Percentiles rank a stretch among this genome's conserved stretches.
Conservation (phyloP, 139 green algal species). For the Closterium sp. region DNA sequence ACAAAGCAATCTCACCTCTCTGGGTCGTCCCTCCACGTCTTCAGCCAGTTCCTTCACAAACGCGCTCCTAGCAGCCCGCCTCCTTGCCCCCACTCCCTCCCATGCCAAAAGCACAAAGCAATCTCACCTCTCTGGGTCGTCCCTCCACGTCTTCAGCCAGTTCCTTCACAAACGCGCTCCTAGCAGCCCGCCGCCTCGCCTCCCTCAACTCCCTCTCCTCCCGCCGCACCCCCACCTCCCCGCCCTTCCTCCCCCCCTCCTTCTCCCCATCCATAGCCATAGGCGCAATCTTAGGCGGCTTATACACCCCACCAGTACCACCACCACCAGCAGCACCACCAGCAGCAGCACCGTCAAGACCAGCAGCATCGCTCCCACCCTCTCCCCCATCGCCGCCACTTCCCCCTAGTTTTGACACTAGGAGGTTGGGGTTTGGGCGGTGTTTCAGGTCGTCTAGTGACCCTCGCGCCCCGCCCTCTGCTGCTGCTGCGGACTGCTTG, state of each 20-base stretch:
- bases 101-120: too few relatives aligned
- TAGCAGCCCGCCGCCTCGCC: slow-evolving; percentile 53
- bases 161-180: slow-evolving; percentile 68
- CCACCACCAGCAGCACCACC: background rate
- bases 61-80: slow-evolving; percentile 61
- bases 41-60: slow-evolving; percentile 68
- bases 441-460: slow-evolving; percentile 52
- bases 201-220: slow-evolving; percentile 46
- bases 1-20: slow-evolving; percentile 68
- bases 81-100: slow-evolving; percentile 41
- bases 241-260: slow-evolving; percentile 49
- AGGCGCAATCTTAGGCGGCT: slow-evolving; percentile 80
- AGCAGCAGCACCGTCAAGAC: background rate
- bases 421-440: slow-evolving; percentile 68
- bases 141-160: slow-evolving; percentile 70
- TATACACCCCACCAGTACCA: background rate
- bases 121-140: slow-evolving; percentile 80
- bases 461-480: slow-evolving; percentile 47
- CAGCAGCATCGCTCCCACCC: too few relatives aligned
- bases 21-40: slow-evolving; percentile 73
- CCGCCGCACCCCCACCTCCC: background rate
- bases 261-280: slow-evolving; percentile 72
- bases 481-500: background rate
- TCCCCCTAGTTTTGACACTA: slow-evolving; percentile 62
- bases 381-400: background rate